Conservation (phyloP, 2,329 filamentous ascomycete genomes). For the Alternaria sp. region DNA sequence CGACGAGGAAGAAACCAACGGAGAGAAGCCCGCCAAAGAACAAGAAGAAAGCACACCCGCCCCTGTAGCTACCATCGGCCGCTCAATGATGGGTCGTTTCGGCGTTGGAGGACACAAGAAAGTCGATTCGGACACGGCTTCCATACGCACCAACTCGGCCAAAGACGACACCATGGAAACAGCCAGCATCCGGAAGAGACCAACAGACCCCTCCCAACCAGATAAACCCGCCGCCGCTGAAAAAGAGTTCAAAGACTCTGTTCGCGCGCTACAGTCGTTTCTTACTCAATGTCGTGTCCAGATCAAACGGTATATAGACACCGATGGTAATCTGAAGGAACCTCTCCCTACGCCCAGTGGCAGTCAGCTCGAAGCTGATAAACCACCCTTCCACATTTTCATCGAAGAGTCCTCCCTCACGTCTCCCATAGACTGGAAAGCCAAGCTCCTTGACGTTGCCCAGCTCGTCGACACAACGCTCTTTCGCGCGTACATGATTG, state of each 20-base stretch:
- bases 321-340: conserved; percentile 66
- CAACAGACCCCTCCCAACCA: conserved; percentile 55
- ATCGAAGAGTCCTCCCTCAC: conserved; percentile 43
- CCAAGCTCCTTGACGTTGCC: conserved; percentile 77
- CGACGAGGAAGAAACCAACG: conserved; percentile 39
- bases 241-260: conserved; percentile 82
- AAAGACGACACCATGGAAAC: conserved; percentile 65
- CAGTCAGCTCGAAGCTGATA: conserved; percentile 47
- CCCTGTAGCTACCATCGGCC: conserved; percentile 42
- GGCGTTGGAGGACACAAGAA: conserved; percentile 57
- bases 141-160: conserved; percentile 65
- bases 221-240: conserved; percentile 68
- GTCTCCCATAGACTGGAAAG: conserved; percentile 66
- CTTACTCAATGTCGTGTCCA: conserved; percentile 81
- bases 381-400: conserved; percentile 56
- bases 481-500: conserved; percentile 95
- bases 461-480: conserved; percentile 90
- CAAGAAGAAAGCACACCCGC: conserved; percentile 34
- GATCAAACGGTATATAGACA: conserved; percentile 67
- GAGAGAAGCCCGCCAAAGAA: conserved; percentile 30
- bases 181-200: conserved; percentile 60
- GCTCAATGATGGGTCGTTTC: conserved; percentile 58
- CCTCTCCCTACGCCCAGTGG: conserved; percentile 60
- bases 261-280: conserved; percentile 84
- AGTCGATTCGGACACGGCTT: conserved; percentile 60